A percentile compares a stretch with the other conserved stretches of the same genome.
phyloP scores from a whole-genome alignment of 2,329 filamentous ascomycete species.

The Epicoccum nigrum region DNA sequence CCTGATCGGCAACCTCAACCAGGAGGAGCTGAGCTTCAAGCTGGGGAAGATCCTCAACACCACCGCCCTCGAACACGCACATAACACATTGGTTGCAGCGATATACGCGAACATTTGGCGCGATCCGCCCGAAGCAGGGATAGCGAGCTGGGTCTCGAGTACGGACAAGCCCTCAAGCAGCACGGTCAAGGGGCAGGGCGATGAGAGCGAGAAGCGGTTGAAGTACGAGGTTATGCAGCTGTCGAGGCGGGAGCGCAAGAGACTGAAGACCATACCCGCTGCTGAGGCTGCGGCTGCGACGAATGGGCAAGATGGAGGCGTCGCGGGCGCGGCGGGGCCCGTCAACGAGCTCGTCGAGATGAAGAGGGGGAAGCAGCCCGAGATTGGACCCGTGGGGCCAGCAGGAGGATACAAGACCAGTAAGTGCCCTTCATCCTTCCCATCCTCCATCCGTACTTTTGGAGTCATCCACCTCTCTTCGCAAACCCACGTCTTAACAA shows the following conservation, averaged over 20 bases:
- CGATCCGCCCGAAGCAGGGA: constrained; percentile 66
- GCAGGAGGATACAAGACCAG: constrained; percentile 79
- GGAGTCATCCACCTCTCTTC: not conserved
- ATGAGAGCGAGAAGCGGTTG: constrained; percentile 66
- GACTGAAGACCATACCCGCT: constrained; percentile 62
- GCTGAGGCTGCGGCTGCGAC: constrained; percentile 25
- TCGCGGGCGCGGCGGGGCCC: constrained; percentile 21
- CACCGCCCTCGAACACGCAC: constrained; percentile 61
- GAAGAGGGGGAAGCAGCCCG: constrained; percentile 55
- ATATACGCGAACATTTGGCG: constrained; percentile 65
- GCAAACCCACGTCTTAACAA: not conserved
- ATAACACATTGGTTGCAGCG: constrained; percentile 66
- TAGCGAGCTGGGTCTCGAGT: constrained; percentile 68
- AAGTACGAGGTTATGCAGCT: constrained; percentile 70
- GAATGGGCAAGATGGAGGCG: constrained; percentile 3
- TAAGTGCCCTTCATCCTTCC: constrained; percentile 53
- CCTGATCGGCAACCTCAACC: constrained; percentile 65
- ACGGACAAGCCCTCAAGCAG: constrained; percentile 75
- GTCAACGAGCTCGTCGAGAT: constrained; percentile 47
- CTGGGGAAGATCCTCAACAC: constrained; percentile 63
- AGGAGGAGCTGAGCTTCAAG: constrained; percentile 64
- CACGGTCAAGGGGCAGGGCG: constrained; percentile 69
- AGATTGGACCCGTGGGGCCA: constrained; percentile 68
- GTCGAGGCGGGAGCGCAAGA: constrained; percentile 63
- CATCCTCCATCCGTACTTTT: not conserved